phyloP scores from a whole-genome alignment of 768 basidiomycete species.

The Collybia sordida region DNA sequence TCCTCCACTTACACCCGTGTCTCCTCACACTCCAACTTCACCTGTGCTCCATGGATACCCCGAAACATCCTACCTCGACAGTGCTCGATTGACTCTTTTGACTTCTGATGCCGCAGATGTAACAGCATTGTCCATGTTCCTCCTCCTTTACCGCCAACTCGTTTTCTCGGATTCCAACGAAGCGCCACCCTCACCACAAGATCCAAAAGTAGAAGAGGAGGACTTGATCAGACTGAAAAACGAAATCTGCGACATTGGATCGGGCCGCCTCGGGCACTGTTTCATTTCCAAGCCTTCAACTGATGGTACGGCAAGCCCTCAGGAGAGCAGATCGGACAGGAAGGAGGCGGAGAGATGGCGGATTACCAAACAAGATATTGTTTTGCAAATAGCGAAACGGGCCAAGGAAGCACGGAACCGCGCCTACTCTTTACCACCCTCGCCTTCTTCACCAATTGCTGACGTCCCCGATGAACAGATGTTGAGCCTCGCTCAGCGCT shows the following conservation, averaged over 20 bases:
- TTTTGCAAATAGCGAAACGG: constrained; percentile 74
- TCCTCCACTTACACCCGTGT: constrained; percentile 28
- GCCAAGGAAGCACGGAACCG: constrained; percentile 46
- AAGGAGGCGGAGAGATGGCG: constrained; percentile 54
- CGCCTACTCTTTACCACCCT: constrained; percentile 16
- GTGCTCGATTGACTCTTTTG: constrained; percentile 61
- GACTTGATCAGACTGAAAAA: constrained; percentile 64
- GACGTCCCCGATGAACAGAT: constrained; percentile 49
- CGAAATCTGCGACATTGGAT: constrained; percentile 74
- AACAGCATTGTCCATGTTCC: constrained; percentile 74
- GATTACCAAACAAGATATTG: constrained; percentile 59
- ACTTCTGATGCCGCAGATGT: constrained; percentile 75
- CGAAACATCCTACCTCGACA: constrained; percentile 83
- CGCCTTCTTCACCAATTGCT: constrained; percentile 24
- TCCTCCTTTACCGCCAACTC: constrained; percentile 79
- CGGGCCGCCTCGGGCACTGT: constrained; percentile 60
- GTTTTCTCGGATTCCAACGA: constrained; percentile 46
- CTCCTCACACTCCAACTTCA: constrained; percentile 20
- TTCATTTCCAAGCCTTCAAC: constrained; percentile 35
- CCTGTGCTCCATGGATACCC: constrained; percentile 50
- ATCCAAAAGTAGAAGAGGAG: constrained; percentile 44
- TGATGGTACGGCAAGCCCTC: constrained; percentile 17
- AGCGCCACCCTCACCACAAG: constrained; percentile 23
- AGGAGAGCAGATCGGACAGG: constrained; percentile 16
- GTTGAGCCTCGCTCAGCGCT: constrained; percentile 63